Percentiles rank a stretch among this genome's conserved stretches.
Conservation (phyloP, 2,329 filamentous ascomycete species). For the Diaporthe citri region DNA sequence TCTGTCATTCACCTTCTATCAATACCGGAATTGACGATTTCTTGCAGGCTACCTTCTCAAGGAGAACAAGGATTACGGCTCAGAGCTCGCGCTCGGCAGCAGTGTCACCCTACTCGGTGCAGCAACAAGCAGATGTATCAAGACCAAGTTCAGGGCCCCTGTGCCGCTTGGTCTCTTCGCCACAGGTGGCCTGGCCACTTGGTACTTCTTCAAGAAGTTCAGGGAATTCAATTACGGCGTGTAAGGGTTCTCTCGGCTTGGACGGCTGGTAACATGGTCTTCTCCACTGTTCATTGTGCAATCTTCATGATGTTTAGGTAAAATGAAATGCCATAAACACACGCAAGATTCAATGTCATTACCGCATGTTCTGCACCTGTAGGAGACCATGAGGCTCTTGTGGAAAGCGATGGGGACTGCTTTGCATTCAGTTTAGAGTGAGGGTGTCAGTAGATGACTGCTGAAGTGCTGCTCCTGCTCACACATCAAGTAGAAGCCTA, state of each 20-base stretch:
- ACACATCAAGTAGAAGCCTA: background rate
- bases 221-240: constrained; percentile 56
- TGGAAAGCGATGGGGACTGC: background rate
- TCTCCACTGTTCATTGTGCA: constrained; percentile 4
- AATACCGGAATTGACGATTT: background rate
- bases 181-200: constrained; percentile 52
- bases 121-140: constrained; percentile 53
- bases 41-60: constrained; percentile 55
- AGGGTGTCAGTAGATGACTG: background rate
- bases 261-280: background rate
- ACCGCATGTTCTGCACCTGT: background rate
- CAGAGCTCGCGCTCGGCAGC: constrained; percentile 56
- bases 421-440: background rate
- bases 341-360: background rate
- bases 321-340: background rate
- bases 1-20: too few relatives aligned
- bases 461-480: background rate
- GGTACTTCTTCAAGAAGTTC: constrained; percentile 57
- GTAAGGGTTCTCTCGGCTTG: constrained; percentile 39
- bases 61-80: constrained; percentile 57
- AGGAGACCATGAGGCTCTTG: background rate
- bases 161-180: constrained; percentile 52
- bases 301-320: background rate
- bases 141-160: constrained; percentile 53
- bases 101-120: constrained; percentile 54